Evolutionary conservation across 2,329 filamentous ascomycete genomes (phyloP), one percentile per base, ranked within the genome.

Genomic region (Nigrograna mackinnonii): DNA sequence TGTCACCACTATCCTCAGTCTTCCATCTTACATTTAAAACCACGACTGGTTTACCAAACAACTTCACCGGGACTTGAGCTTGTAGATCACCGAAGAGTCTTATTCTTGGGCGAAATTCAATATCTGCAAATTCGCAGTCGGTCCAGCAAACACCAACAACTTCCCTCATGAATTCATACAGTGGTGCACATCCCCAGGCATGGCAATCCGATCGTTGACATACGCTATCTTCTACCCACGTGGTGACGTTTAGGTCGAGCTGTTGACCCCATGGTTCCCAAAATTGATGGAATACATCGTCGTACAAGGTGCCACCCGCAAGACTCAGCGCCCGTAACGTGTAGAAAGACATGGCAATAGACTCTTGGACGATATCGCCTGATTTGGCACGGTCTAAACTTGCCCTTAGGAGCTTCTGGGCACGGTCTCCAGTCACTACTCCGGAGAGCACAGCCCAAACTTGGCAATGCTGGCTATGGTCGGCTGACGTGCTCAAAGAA

Each of bases 201-300:
- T 74, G 71, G 37, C 71, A 74, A 47, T 74, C 71, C 2, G 69
- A 73, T 4, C 71, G 61, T 44, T 71, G 68, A 3, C 65, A 52
- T 4, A 74, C 70, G 41, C 69, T 63, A 37, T 74, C 70, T 39
- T 74, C 71, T 32, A 67, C 66, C 70, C 70, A 73, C 3, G 70
- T 74, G 1, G 69, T 60, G 7, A 74, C 39, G 37, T 70, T 68
- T 40, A 67, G 59, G 2, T 52, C 53, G 3, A 74, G 46, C 65
- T 70, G 70, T 9, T 42, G 34, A n/a, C 67, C 53, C 62, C 68
- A 74, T 0, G 71, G 70, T n/a, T 54, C 44, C 62, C 67, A 73
- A 22, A 61, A 57, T n/a, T 12, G 5, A 19, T 39, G 18, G 22
- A 44, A 44, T 11, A 9, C 3, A 0, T 35, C 30, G 11, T 73